Percentiles rank a stretch among this genome's conserved stretches.
phyloP scores from a whole-genome alignment of 139 green algal genomes.

The Gonium pectorale region DNA sequence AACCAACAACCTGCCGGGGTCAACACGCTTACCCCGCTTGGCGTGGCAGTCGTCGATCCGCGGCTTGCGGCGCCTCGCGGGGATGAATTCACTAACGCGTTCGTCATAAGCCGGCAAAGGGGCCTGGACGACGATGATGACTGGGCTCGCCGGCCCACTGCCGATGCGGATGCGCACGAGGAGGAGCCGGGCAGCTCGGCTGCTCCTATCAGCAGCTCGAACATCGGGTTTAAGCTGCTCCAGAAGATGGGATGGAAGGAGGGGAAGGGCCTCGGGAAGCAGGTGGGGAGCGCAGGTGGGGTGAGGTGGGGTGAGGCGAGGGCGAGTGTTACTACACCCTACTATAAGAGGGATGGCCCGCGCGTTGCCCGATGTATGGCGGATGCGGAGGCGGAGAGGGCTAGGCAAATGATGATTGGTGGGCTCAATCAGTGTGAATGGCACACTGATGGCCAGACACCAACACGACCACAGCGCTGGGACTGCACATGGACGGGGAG shows the following conservation, averaged over 20 bases:
- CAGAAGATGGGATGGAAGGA: conserved; percentile 87
- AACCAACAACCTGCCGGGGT: not conserved
- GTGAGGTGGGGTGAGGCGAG: no score
- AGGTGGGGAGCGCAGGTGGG: conserved; percentile 3
- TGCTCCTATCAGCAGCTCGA: conserved; percentile 54
- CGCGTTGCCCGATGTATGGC: no score
- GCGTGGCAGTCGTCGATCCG: conserved; percentile 31
- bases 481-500: no score
- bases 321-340: no score
- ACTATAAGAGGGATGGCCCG: no score
- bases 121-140: conserved; percentile 21
- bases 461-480: no score
- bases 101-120: not conserved
- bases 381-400: no score
- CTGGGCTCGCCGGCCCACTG: not conserved
- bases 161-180: not conserved
- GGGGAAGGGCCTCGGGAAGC: conserved; percentile 78
- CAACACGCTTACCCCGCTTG: not conserved
- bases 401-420: no score
- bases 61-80: conserved; percentile 37
- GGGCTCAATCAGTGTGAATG: no score
- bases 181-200: not conserved
- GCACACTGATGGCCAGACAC: no score
- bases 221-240: conserved; percentile 87
- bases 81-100: conserved; percentile 41